Base-by-base conservation (phyloP, 1,139 yeast species). In the Magnusiomyces sp. region DNA sequence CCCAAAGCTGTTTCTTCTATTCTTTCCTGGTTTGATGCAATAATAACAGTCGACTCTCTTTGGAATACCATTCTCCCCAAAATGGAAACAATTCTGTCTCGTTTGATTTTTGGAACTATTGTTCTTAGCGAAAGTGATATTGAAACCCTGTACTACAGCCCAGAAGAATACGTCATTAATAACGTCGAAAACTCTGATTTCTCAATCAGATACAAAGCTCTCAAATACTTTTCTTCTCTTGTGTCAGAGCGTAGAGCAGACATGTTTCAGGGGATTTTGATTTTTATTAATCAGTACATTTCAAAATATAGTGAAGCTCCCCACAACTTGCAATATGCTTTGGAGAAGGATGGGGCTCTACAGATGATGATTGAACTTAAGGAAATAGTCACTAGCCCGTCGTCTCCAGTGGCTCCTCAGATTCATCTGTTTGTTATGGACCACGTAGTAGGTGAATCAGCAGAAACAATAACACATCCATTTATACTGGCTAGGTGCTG, bases 401-500 rank as follows among this genome's bases (percentile, higher is more conserved):
- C 73, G 47, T 79, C 84, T 7, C 84, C 85, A n/a, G 79, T 79
- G 55, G 70, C 71, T 17, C 61, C 70, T 32, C 84, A 83, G 61
- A 77, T 90, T 77, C 95, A 87, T 66, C 69, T 69, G 5, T 83
- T 92, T 58, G 66, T 92, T 49, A 71, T 75, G 6, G 68, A 71
- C 13, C 76, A 79, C 58, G 81, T 90, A 23, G 71, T 87, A 52
- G 95, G 96, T 1, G 81, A 81, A 11, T 39, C 13, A 7, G 31
- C 20, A 16, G 13, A 19, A 13, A 20, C 13, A 5, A 19, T n/a
- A 2, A 19, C 31, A 55, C 60, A 71, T 11, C 80, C 87, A 3
- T 89, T 89, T 58, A 71, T 92, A 58, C 77, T 84, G 56, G 90
- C 95, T 2, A 77, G 97, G 62, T 80, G 95, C 0, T 83, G 95